Base-by-base conservation (phyloP, 2,329 filamentous ascomycete species). In the Malbranchea cinnamomea region DNA sequence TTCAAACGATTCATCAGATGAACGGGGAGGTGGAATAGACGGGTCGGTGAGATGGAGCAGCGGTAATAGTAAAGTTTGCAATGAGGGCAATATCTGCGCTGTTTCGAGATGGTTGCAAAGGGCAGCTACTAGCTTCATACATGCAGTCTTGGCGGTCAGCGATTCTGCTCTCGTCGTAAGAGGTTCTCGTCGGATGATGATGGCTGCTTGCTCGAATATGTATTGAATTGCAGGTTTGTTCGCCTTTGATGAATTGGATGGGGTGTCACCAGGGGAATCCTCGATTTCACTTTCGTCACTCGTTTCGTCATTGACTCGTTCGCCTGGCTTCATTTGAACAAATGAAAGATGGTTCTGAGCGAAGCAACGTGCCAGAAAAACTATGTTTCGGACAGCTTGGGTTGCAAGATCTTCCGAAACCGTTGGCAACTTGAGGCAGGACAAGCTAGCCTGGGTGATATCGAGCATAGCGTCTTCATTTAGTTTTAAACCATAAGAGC, bases 21-120 rank as follows among this genome's bases (percentile, higher is more conserved):
- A 79, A 39, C 73, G 74, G 0, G 82, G 80, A 9, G 68, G 59
- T 0, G 78, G 71, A 28, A 87, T 83, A 2, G 71, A 70, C 2
- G 78, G 66, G 49, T 94, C 84, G 0, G 84, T 91, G 21, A 98
- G 62, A 48, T 89, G 81, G 48, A 87, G 76, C 4, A 95, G 67
- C 0, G 77, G 75, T 4, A 71, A 60, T 1, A 82, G 62, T 25
- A 80, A 62, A 15, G 63, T 62, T 39, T 74, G 68, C 11, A 91
- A 62, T 1, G 74, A 77, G 0, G 72, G 65, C 1, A 60, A 50
- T 6, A 87, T 62, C 3, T 71, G 60, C 2, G 66, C 57, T 1
- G 57, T 47, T 0, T 74, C 60, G 2, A 81, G 62, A 23, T 73
- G 71, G 30, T 66, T 67, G 41, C 71, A 68, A 8, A 92, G 66